phyloP scores from a whole-genome alignment of 768 basidiomycete species.

The Mycena amicta region DNA sequence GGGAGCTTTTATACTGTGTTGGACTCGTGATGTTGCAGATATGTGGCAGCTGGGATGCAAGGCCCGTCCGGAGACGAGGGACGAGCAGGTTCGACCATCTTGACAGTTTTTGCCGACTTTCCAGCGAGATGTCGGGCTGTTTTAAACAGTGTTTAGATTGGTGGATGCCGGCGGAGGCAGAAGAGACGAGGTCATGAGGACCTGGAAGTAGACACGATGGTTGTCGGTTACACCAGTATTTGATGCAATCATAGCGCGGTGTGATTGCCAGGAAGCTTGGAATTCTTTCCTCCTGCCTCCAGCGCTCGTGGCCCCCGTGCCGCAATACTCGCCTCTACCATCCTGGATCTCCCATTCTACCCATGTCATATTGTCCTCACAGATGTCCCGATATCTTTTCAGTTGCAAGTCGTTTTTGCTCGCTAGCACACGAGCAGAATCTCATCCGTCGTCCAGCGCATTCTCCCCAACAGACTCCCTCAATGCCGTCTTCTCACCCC shows the following conservation, averaged over 20 bases:
- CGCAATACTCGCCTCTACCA: conserved; percentile 25
- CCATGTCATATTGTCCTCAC: conserved; percentile 44
- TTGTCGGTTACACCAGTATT: too few species aligned
- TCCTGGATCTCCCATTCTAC: conserved; percentile 44
- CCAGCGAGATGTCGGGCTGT: too few species aligned
- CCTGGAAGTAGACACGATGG: background rate
- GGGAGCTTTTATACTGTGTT: background rate
- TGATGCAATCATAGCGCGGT: background rate
- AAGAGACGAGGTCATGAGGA: background rate
- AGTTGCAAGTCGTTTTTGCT: conserved; percentile 32
- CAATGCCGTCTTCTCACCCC: conserved; percentile 71
- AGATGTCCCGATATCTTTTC: conserved; percentile 48
- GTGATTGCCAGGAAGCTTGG: background rate
- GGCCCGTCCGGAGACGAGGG: background rate
- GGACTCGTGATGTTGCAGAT: background rate
- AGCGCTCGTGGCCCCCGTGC: conserved; percentile 17
- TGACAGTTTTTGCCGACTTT: background rate
- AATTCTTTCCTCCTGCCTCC: conserved; percentile 2
- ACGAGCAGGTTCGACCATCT: background rate
- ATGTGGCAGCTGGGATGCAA: background rate
- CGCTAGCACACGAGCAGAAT: conserved; percentile 24
- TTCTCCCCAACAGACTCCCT: conserved; percentile 48
- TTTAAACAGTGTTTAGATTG: background rate
- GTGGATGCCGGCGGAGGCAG: background rate
- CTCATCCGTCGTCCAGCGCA: conserved; percentile 14